phyloP scores from a whole-genome alignment of 345 rosid species.

The Salix arbutifolia region DNA sequence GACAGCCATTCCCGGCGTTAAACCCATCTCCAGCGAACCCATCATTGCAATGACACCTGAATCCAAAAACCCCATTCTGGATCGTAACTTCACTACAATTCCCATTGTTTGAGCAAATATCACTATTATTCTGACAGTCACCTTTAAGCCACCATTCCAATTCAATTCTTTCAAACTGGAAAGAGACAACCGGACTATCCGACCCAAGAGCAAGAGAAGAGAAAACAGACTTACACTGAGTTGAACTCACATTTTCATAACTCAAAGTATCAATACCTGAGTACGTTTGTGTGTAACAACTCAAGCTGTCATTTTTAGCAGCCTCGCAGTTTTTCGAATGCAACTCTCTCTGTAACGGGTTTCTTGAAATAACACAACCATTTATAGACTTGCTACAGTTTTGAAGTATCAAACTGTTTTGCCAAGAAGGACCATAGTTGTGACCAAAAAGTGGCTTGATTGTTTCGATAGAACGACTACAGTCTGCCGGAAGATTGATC shows the following conservation, averaged over 20 bases:
- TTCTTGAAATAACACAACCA: slow-evolving; percentile 40
- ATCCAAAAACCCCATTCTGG: slow-evolving; percentile 21
- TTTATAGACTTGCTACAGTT: slow-evolving; percentile 20
- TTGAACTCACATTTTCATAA: slow-evolving; percentile 12
- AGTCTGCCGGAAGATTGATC: slow-evolving; percentile 38
- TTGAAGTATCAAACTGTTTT: slow-evolving; percentile 59
- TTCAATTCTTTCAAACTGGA: slow-evolving; percentile 49
- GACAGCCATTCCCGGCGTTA: slow-evolving; percentile 45
- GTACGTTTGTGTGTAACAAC: slow-evolving; percentile 35
- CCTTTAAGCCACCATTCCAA: slow-evolving; percentile 80
- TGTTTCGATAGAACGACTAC: slow-evolving; percentile 33
- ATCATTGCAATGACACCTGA: slow-evolving; percentile 50
- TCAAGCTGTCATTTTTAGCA: slow-evolving; percentile 27
- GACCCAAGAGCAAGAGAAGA: slow-evolving; percentile 51
- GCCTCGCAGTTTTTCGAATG: slow-evolving; percentile 14
- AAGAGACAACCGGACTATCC: slow-evolving; percentile 13
- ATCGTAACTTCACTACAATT: slow-evolving; percentile 2
- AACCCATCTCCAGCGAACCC: slow-evolving; percentile 67
- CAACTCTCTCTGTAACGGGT: slow-evolving; percentile 21
- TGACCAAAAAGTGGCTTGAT: slow-evolving; percentile 31
- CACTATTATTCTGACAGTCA: background rate
- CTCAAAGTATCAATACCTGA: slow-evolving; percentile 17
- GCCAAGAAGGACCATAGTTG: slow-evolving; percentile 39
- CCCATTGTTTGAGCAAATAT: slow-evolving; percentile 33
- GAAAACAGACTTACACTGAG: slow-evolving; percentile 37